Evolutionary conservation across 148 eudicot species (phyloP).

Genomic region (Hydrangea macrophylla): DNA sequence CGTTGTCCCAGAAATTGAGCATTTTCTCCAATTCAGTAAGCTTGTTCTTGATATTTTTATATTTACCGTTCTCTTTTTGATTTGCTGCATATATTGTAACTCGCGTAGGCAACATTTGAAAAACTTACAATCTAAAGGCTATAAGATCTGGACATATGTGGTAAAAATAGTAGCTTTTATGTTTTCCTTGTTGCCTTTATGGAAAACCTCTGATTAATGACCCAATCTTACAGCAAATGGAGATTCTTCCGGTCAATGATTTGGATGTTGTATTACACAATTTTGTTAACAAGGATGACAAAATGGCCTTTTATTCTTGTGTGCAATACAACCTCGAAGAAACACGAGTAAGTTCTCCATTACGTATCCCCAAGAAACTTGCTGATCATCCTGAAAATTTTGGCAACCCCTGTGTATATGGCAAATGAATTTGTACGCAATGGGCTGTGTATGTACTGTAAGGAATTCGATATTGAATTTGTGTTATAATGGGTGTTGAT

Average conservation of each 20-base stretch:
- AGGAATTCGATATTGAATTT: not conserved
- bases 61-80: no score
- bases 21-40: no score
- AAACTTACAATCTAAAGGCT: not conserved
- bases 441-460: not conserved
- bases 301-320: constrained; percentile 85
- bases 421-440: not conserved
- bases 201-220: constrained; percentile 7
- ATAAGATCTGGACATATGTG: not conserved
- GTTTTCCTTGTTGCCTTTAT: not conserved
- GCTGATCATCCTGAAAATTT: not conserved
- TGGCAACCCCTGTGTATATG: not conserved
- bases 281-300: constrained; percentile 96
- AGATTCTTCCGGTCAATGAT: constrained; percentile 95
- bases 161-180: not conserved
- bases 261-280: constrained; percentile 90
- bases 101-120: not conserved
- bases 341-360: constrained; percentile 71
- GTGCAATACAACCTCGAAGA: constrained; percentile 88
- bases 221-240: constrained; percentile 75
- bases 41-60: no score
- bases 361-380: constrained; percentile 1
- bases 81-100: no score
- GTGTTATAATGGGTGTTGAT: not conserved
- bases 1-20: no score